Conservation (phyloP, 768 basidiomycete genomes). For the Amanita inopinata region DNA sequence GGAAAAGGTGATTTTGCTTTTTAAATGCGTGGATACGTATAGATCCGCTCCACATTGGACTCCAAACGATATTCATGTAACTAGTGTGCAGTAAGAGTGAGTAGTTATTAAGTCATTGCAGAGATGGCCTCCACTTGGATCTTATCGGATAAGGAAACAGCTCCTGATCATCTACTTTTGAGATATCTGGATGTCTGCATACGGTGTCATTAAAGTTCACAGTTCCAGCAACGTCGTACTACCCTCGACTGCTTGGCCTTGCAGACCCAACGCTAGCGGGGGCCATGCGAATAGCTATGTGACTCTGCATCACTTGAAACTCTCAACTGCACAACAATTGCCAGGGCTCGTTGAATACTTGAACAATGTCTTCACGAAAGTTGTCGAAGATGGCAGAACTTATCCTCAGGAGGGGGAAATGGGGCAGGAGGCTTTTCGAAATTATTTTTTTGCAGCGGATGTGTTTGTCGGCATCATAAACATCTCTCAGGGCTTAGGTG, state of each 20-base stretch:
- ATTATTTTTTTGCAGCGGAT: slow-evolving; percentile 72
- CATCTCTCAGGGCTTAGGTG: slow-evolving; percentile 13
- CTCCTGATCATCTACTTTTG: background rate
- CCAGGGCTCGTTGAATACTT: slow-evolving; percentile 54
- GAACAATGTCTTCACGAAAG: slow-evolving; percentile 52
- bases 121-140: background rate
- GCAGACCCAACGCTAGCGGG: background rate
- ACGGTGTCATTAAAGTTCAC: slow-evolving; percentile 46
- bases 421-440: slow-evolving; percentile 46
- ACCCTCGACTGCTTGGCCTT: slow-evolving; percentile 41
- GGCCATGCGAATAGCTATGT: slow-evolving; percentile 21
- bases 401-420: slow-evolving; percentile 76
- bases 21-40: no score
- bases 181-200: slow-evolving; percentile 65
- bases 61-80: no score
- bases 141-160: background rate
- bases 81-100: no score
- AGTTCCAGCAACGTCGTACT: slow-evolving; percentile 19
- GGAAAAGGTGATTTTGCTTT: no score
- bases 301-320: slow-evolving; percentile 44
- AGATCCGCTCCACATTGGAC: no score
- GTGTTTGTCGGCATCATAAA: slow-evolving; percentile 57
- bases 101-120: no score
- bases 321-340: slow-evolving; percentile 26
- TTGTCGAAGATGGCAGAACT: slow-evolving; percentile 66